Conservation (phyloP, 75 land plant genomes). For the Selaginella moellendorffii region DNA sequence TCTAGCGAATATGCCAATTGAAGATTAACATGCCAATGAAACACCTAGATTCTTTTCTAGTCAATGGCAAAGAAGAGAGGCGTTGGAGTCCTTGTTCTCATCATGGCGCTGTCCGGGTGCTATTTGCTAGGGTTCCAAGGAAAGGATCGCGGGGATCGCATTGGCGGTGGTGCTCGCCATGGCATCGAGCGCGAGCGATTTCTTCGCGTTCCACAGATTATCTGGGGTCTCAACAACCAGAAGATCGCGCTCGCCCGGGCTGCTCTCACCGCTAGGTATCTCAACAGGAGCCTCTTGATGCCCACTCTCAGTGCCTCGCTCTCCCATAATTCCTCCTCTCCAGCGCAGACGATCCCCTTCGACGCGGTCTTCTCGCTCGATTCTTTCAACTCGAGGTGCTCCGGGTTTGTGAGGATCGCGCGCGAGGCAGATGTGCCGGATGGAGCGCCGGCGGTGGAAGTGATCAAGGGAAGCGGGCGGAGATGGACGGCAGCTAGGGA, state of each 20-base stretch:
- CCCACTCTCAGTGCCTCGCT: constrained; percentile 71
- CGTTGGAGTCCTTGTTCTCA: too few relatives aligned
- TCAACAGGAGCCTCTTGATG: constrained; percentile 74
- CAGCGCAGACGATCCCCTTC: constrained; percentile 44
- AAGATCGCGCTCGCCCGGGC: constrained; percentile 93
- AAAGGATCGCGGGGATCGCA: too few relatives aligned
- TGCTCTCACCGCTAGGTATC: constrained; percentile 64
- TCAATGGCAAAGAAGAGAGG: too few relatives aligned
- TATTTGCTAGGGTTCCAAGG: too few relatives aligned
- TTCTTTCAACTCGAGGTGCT: constrained; percentile 47
- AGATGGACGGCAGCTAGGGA: constrained; percentile 68
- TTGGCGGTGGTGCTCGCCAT: too few relatives aligned
- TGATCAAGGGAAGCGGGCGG: constrained; percentile 68
- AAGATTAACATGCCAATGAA: too few relatives aligned
- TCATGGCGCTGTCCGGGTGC: too few relatives aligned
- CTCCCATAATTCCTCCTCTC: constrained; percentile 53
- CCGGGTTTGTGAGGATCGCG: constrained; percentile 47
- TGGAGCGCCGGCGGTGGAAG: constrained; percentile 18
- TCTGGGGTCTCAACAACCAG: constrained; percentile 97
- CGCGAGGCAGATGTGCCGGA: constrained; percentile 18
- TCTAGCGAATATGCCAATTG: too few relatives aligned
- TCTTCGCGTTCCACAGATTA: constrained; percentile 77
- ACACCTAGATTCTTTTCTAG: too few relatives aligned
- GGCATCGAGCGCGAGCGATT: too few relatives aligned
- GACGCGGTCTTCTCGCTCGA: constrained; percentile 56